These are phyloP conservation scores for Cutaneotrichosporon spelunceum DNA, from an alignment of 1,284 basidiomycete species.

Conservation along the genomic window DNA sequence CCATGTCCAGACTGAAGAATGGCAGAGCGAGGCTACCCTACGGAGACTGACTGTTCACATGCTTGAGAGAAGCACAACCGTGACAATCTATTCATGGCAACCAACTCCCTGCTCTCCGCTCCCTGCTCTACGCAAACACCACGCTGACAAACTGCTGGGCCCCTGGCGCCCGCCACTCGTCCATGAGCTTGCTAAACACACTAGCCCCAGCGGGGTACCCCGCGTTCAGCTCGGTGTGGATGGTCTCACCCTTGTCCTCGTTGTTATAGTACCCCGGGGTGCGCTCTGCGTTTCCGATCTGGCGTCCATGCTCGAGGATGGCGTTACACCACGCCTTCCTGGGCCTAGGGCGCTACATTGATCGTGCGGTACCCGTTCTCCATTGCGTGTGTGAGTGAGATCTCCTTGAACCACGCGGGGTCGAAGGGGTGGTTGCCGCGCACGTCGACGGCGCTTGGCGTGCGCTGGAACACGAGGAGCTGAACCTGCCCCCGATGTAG, in stretches of 20 bases:
- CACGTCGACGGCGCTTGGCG: constrained; percentile 14
- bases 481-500: constrained; percentile 20
- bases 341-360: not conserved
- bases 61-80: too few species aligned
- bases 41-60: too few species aligned
- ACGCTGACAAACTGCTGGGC: constrained; percentile 3
- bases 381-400: constrained; percentile 13
- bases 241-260: constrained; percentile 13
- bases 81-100: too few species aligned
- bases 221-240: constrained; percentile 5
- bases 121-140: not conserved
- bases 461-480: constrained; percentile 25
- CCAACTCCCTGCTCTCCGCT: not conserved
- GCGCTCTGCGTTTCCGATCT: constrained; percentile 10
- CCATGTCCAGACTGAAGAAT: too few species aligned
- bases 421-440: constrained; percentile 23
- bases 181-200: constrained; percentile 13
- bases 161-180: constrained; percentile 15
- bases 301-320: constrained; percentile 6
- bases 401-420: constrained; percentile 16
- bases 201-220: constrained; percentile 14
- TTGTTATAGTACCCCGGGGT: constrained; percentile 16
- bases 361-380: constrained; percentile 8
- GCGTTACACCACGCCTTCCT: constrained; percentile 14
- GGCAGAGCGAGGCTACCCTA: too few species aligned